Evolutionary conservation across 1,284 basidiomycete genomes (phyloP).

Genomic region (Kwoniella shivajii): DNA sequence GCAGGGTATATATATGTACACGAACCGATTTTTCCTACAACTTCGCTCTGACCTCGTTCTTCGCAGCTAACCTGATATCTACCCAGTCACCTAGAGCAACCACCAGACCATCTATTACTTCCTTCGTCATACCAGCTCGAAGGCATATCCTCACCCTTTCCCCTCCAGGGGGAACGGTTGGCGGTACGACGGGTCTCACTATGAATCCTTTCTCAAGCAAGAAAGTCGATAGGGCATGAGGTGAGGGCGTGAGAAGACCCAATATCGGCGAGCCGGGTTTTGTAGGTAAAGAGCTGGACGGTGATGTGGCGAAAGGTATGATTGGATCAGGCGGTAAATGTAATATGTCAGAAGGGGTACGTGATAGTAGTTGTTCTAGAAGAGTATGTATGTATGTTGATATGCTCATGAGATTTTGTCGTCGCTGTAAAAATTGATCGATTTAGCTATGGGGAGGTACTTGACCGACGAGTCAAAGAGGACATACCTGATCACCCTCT

Average conservation of each 20-base stretch:
- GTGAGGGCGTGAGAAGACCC: slow-evolving; percentile 74
- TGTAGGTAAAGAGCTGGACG: slow-evolving; percentile 19
- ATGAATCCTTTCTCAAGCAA: slow-evolving; percentile 46
- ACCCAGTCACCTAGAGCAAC: slow-evolving; percentile 40
- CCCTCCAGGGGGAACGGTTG: slow-evolving; percentile 50
- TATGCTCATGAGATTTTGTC: slow-evolving; percentile 23
- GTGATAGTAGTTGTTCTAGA: slow-evolving; percentile 27
- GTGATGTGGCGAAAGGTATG: slow-evolving; percentile 22
- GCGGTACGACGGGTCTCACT: slow-evolving; percentile 52
- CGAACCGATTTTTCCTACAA: no score
- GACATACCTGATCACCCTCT: slow-evolving; percentile 61
- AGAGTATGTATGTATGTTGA: slow-evolving; percentile 27
- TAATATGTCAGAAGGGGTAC: slow-evolving; percentile 29
- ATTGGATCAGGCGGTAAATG: slow-evolving; percentile 32
- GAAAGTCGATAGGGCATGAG: slow-evolving; percentile 56
- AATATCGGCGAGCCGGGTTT: slow-evolving; percentile 68
- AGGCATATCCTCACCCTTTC: slow-evolving; percentile 52
- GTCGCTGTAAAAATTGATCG: slow-evolving; percentile 50
- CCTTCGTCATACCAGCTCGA: slow-evolving; percentile 40
- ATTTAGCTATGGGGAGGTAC: not conserved
- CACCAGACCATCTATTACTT: slow-evolving; percentile 32
- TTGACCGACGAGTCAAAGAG: slow-evolving; percentile 37
- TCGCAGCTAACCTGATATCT: not conserved
- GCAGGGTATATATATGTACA: slow-evolving; percentile 1
- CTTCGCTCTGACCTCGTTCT: slow-evolving; percentile 10